phyloP scores from a whole-genome alignment of 148 eudicot genomes.

The Camellia japonica region DNA sequence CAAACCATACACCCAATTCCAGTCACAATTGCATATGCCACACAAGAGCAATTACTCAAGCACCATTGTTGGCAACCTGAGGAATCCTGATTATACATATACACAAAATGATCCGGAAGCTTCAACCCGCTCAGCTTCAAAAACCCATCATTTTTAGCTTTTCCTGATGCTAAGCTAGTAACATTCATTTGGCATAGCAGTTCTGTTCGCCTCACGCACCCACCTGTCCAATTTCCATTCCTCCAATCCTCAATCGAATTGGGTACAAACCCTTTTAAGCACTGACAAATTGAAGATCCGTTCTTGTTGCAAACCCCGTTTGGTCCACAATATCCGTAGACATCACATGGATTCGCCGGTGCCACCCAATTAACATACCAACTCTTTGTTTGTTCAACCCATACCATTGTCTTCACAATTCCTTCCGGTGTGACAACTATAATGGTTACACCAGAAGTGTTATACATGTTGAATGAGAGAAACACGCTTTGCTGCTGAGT shows the following conservation, averaged over 20 bases:
- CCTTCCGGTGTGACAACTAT: background rate
- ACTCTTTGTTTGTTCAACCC: background rate
- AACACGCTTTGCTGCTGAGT: background rate
- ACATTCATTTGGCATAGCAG: constrained; percentile 31
- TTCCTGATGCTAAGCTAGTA: background rate
- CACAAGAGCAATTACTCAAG: constrained; percentile 36
- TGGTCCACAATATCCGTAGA: constrained; percentile 13
- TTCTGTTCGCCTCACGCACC: constrained; percentile 12
- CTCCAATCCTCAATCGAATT: constrained; percentile 13
- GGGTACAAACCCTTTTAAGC: constrained; percentile 19
- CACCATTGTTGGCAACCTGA: constrained; percentile 27
- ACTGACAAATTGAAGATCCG: background rate
- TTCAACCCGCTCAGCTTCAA: constrained; percentile 24
- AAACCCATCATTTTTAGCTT: constrained; percentile 37
- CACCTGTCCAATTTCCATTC: constrained; percentile 5
- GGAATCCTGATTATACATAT: constrained; percentile 8
- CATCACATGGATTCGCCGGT: background rate
- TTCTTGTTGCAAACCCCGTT: constrained; percentile 13
- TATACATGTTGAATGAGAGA: background rate
- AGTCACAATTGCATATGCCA: constrained; percentile 33
- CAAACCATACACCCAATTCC: constrained; percentile 45
- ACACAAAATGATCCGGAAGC: constrained; percentile 27
- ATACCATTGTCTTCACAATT: background rate
- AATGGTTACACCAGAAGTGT: background rate
- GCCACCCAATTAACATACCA: background rate